A percentile compares a stretch with the other conserved stretches of the same genome.
phyloP scores from a whole-genome alignment of 139 green algal species.

The Yamagishiella unicocca region DNA sequence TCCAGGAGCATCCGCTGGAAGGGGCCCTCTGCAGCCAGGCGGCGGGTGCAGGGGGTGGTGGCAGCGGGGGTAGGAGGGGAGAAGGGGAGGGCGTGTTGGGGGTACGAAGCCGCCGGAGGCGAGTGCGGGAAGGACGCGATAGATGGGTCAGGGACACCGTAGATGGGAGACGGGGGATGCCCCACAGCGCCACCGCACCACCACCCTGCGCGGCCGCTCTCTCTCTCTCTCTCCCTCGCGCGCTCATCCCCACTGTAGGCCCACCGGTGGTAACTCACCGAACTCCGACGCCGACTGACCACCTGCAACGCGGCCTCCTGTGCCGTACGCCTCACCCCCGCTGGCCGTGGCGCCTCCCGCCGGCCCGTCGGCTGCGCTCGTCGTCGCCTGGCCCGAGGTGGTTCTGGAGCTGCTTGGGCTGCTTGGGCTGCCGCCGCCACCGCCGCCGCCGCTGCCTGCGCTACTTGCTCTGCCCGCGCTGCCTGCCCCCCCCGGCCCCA shows the following conservation, averaged over 20 bases:
- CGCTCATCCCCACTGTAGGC: no score
- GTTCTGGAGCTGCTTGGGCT: neutral
- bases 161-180: no score
- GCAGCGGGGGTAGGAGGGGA: neutral
- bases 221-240: no score
- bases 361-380: neutral
- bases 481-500: neutral
- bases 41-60: neutral
- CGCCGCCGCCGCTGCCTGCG: neutral
- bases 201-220: no score
- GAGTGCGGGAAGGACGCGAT: no score
- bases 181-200: no score
- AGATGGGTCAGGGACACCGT: no score
- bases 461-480: neutral
- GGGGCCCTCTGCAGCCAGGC: conserved; percentile 22
- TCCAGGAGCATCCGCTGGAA: conserved; percentile 31
- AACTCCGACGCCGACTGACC: neutral
- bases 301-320: neutral
- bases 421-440: neutral
- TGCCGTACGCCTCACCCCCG: neutral
- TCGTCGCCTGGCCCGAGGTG: no score
- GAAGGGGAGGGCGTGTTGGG: no score
- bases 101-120: no score
- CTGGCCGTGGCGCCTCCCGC: neutral
- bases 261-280: neutral